Base-by-base conservation (phyloP, 1,139 yeast genomes). In the Sugiyamaella paludigena region DNA sequence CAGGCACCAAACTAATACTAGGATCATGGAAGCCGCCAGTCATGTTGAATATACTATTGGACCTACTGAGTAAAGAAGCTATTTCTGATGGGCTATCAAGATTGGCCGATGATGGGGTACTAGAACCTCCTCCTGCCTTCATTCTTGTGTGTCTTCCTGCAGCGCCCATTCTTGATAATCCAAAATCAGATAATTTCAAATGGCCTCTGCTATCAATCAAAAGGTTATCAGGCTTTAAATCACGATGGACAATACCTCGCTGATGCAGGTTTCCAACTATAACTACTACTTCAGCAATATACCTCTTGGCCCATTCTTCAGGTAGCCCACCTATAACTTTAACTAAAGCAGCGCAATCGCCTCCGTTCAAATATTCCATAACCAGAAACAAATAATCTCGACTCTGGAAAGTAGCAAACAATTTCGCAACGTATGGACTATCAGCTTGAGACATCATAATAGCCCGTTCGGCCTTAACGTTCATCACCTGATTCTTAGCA, bases 381-480 rank as follows among this genome's bases (percentile, higher is more conserved):
- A 94, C 98, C 58, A 94, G 73, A 63, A 87, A 94, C 27, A 94
- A 73, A 63, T 85, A 89, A 57, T 89, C 95, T 49, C 80, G 80
- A 51, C 89, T 87, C 69, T 94, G 98, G 64, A 94, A 94, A 34
- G 95, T 85, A 47, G 85, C 86, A 64, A 83, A 87, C 36, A 94
- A 73, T 61, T 86, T 91, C 0, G 96, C 98, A 51, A 92, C 98
- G 65, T 86, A 89, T 0, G 96, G 95, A 37, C 94, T 86, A 58
- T 89, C 95, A 1, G 95, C 80, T 63, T 94, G 98, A 4, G 95
- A 83, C 95, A 94, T 92, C 92, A 94, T 84, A 26, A 92, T 94
- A 0, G 97, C 97, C 38, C 98, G 74, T 65, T 94, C 99, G 0
- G 96, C 87, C 60, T 86, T 86, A 39, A 94, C 96, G 64, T 94